These are phyloP conservation scores for Schizosaccharomyces japonicus DNA, from an alignment of 805 yeast species.

Conservation along the genomic window DNA sequence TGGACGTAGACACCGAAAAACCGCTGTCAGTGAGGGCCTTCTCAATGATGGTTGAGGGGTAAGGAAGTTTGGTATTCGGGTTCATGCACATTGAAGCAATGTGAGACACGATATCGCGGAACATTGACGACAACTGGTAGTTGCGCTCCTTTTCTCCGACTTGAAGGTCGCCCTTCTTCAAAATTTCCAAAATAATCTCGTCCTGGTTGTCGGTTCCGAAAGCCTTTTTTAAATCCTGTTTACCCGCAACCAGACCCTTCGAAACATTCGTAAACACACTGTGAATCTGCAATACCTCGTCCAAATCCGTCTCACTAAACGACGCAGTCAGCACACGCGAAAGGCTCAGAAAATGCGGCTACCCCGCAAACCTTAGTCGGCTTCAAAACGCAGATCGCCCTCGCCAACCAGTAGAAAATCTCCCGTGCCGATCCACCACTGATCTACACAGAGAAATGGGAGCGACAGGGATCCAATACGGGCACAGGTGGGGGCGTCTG, in stretches of 20 bases:
- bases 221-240: slow-evolving; percentile 49
- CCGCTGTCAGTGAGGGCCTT: slow-evolving; percentile 51
- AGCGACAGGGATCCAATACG: too few species aligned
- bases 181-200: slow-evolving; percentile 52
- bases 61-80: slow-evolving; percentile 69
- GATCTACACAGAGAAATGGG: too few species aligned
- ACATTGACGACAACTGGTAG: slow-evolving; percentile 44
- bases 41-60: slow-evolving; percentile 83
- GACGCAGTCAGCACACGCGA: too few species aligned
- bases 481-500: too few species aligned
- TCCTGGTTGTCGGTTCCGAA: slow-evolving; percentile 61
- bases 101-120: slow-evolving; percentile 59
- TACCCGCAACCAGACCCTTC: slow-evolving; percentile 78
- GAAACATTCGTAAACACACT: slow-evolving; percentile 82
- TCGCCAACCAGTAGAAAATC: too few species aligned
- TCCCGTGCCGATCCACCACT: too few species aligned
- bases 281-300: slow-evolving; percentile 90
- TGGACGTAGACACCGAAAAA: slow-evolving; percentile 49
- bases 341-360: not conserved
- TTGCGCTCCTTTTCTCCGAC: slow-evolving; percentile 80
- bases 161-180: slow-evolving; percentile 82
- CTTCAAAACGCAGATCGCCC: too few species aligned
- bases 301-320: slow-evolving; percentile 57
- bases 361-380: not conserved
- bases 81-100: slow-evolving; percentile 79